phyloP scores from a whole-genome alignment of 2,329 filamentous ascomycete species.

The Kalmusia sp. region DNA sequence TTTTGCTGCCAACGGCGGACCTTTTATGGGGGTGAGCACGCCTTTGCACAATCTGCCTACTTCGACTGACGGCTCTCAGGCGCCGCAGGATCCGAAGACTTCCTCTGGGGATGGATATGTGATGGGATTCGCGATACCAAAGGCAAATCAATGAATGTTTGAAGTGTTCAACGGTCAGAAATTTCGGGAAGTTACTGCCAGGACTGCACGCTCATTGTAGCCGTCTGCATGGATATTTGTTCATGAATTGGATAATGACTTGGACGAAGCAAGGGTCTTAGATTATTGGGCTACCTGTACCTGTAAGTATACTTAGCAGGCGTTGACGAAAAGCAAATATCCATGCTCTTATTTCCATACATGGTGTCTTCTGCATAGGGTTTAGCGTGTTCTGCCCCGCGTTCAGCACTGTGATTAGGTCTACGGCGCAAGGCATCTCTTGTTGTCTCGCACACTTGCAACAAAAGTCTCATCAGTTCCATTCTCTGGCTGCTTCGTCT shows the following conservation, averaged over 20 bases:
- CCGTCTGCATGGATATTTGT: neutral
- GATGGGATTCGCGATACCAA: constrained; percentile 40
- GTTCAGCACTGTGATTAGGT: too few species aligned
- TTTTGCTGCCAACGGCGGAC: constrained; percentile 37
- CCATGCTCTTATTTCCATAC: neutral
- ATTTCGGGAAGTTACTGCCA: too few species aligned
- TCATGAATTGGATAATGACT: neutral
- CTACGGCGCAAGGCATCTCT: too few species aligned
- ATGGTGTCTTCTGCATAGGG: neutral
- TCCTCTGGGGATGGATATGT: constrained; percentile 31
- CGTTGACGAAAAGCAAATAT: neutral
- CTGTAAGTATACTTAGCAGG: neutral
- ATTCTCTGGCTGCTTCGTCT: too few species aligned
- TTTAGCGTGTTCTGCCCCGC: neutral
- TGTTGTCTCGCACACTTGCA: too few species aligned
- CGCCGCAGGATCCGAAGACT: constrained; percentile 29
- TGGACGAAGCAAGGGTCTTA: neutral
- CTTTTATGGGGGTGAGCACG: constrained; percentile 50
- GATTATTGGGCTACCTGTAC: neutral
- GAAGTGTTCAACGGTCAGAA: neutral
- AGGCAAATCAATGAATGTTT: constrained; percentile 10
- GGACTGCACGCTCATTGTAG: neutral
- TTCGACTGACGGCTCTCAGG: constrained; percentile 24
- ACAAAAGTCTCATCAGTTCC: too few species aligned
- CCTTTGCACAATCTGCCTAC: constrained; percentile 8